Conservation (phyloP, 352 stramenopile genomes). For the Globisporangium okanoganense region DNA sequence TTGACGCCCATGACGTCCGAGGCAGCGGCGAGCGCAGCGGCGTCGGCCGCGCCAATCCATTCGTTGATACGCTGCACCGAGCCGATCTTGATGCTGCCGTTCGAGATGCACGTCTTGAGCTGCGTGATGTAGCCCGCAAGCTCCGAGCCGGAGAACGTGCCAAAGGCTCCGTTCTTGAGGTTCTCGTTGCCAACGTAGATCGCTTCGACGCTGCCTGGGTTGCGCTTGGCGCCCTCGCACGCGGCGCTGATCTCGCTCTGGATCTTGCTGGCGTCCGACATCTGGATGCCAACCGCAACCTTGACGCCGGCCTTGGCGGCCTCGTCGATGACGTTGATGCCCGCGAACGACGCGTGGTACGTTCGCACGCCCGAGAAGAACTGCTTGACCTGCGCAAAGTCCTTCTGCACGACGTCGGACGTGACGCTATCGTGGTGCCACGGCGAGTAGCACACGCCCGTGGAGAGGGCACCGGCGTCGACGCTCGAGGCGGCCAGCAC, state of each 20-base stretch:
- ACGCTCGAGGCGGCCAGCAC: conserved; percentile 13
- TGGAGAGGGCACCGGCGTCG: conserved; percentile 18
- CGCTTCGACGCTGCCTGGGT: too few relatives aligned
- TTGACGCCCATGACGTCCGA: conserved; percentile 41
- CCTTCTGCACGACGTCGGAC: too few relatives aligned
- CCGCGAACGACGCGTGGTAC: too few relatives aligned
- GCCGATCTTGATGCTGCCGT: conserved; percentile 40
- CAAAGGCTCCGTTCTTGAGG: too few relatives aligned
- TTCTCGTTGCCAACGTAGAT: too few relatives aligned
- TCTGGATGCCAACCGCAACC: conserved; percentile 59
- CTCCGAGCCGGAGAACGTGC: too few relatives aligned
- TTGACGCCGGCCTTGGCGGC: conserved; percentile 40
- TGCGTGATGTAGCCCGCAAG: too few relatives aligned
- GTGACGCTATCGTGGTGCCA: too few relatives aligned
- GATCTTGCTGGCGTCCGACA: conserved; percentile 35
- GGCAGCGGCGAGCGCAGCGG: conserved; percentile 21
- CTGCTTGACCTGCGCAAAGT: too few relatives aligned
- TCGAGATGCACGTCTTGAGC: too few relatives aligned
- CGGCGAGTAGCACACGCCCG: conserved; percentile 58
- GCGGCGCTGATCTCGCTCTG: conserved; percentile 57
- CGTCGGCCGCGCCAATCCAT: conserved; percentile 27
- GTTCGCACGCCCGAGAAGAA: too few relatives aligned
- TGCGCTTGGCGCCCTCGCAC: conserved; percentile 46
- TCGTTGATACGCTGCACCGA: conserved; percentile 44
- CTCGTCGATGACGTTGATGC: too few relatives aligned